These are phyloP conservation scores for Cryoendolithus antarcticus DNA, from an alignment of 2,329 filamentous ascomycete species.

Conservation along the genomic window DNA sequence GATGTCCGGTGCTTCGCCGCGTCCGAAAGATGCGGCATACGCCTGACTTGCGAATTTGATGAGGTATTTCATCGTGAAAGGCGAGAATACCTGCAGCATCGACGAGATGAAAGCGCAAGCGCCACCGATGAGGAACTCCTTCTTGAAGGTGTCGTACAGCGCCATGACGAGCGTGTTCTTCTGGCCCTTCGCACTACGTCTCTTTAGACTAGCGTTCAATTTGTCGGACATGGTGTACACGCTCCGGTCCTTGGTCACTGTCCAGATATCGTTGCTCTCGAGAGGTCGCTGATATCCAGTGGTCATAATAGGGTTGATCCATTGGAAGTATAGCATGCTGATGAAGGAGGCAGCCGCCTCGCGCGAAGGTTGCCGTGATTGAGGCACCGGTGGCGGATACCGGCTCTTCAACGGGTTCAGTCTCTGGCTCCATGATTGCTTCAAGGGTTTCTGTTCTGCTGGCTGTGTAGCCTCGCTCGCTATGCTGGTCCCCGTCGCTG, in stretches of 20 bases:
- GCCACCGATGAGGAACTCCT: slow-evolving; percentile 79
- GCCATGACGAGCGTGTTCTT: slow-evolving; percentile 67
- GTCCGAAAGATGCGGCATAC: slow-evolving; percentile 48
- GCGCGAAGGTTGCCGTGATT: slow-evolving; percentile 43
- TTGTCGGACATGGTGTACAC: slow-evolving; percentile 57
- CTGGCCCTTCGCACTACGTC: slow-evolving; percentile 50
- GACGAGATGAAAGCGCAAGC: slow-evolving; percentile 60
- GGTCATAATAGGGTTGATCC: slow-evolving; percentile 80
- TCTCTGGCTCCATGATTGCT: slow-evolving; percentile 52
- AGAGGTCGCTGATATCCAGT: slow-evolving; percentile 75
- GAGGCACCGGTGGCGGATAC: slow-evolving; percentile 42
- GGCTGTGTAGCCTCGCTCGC: slow-evolving; percentile 11
- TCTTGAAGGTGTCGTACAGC: slow-evolving; percentile 72
- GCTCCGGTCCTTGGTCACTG: slow-evolving; percentile 68
- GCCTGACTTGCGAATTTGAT: slow-evolving; percentile 76
- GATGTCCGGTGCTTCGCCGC: slow-evolving; percentile 51
- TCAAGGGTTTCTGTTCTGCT: slow-evolving; percentile 16
- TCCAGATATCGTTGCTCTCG: slow-evolving; percentile 76
- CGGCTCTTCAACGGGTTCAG: slow-evolving; percentile 38
- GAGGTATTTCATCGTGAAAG: slow-evolving; percentile 73
- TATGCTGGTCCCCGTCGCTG: slow-evolving; percentile 20
- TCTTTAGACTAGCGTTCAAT: slow-evolving; percentile 50
- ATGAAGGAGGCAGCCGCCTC: slow-evolving; percentile 65
- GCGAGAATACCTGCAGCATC: slow-evolving; percentile 64
- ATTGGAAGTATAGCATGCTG: slow-evolving; percentile 69